These are phyloP conservation scores for Nothophytophthora sp. DNA, from an alignment of 352 stramenopile genomes.

Conservation along the genomic window DNA sequence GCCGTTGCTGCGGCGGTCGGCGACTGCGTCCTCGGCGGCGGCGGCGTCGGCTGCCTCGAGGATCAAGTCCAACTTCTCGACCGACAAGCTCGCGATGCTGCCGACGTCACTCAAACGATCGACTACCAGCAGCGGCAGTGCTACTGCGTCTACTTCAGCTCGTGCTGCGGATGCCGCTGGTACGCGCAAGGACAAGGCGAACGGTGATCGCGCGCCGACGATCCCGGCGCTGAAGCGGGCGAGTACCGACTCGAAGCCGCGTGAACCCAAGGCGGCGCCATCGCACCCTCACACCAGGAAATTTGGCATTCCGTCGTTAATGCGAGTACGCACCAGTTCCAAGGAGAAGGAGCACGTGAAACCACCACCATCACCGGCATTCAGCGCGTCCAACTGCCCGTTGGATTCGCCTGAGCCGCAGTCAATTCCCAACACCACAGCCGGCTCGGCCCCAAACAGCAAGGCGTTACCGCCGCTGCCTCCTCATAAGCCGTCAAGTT, in stretches of 20 bases:
- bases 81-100: constrained; percentile 32
- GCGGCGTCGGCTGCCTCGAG: constrained; percentile 28
- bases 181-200: constrained; percentile 4
- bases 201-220: constrained; percentile 1
- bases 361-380: constrained; percentile 1
- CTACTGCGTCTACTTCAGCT: too few relatives aligned
- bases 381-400: not conserved
- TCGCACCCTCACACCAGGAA: constrained; percentile 9
- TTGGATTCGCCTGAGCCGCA: constrained; percentile 13
- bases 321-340: constrained; percentile 17
- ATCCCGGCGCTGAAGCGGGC: constrained; percentile 15
- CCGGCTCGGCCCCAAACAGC: constrained; percentile 8
- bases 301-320: constrained; percentile 36
- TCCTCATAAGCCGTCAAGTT: constrained; percentile 17
- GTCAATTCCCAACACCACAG: constrained; percentile 2
- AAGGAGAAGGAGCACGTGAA: constrained; percentile 26
- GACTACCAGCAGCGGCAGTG: constrained; percentile 3
- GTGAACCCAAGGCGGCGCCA: constrained; percentile 11
- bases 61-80: constrained; percentile 37
- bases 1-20: constrained; percentile 33
- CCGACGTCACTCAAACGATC: constrained; percentile 25
- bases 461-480: constrained; percentile 1
- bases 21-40: constrained; percentile 38
- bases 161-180: not conserved
- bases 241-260: constrained; percentile 21